Evolutionary conservation across 257 asterid species (phyloP).

Genomic region (Nicotiana tomentosiformis): DNA sequence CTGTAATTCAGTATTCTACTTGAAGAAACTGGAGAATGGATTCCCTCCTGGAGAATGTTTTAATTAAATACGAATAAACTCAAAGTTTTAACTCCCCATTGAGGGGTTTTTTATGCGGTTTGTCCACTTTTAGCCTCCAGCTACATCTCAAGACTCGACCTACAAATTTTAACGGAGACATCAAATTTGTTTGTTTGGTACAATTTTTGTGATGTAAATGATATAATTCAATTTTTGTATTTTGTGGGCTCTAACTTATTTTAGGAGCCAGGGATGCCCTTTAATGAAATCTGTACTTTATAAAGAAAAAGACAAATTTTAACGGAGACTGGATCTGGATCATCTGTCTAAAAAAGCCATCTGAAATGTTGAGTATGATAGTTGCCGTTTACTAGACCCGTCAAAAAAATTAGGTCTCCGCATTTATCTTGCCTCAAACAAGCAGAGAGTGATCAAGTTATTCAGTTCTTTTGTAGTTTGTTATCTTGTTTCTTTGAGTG

Average conservation of each 20-base stretch:
- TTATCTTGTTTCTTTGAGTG: not conserved
- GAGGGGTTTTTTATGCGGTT: not conserved
- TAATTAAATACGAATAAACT: no score
- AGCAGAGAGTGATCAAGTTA: not conserved
- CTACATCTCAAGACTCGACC: not conserved
- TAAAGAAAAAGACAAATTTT: no score
- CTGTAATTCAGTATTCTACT: no score
- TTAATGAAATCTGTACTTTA: no score
- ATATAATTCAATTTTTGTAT: no score
- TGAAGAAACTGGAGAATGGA: no score
- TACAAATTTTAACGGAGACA: not conserved
- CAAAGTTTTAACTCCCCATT: no score
- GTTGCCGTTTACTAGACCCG: not conserved
- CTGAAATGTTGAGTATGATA: not conserved
- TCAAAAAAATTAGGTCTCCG: not conserved
- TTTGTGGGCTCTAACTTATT: no score
- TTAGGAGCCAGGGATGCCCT: no score
- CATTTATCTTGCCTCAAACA: slow-evolving; percentile 3
- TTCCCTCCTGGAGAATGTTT: no score
- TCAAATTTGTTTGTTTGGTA: no score
- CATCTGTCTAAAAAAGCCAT: not conserved
- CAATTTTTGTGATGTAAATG: no score
- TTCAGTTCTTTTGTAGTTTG: not conserved
- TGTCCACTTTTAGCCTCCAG: not conserved
- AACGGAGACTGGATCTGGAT: not conserved